Conservation (phyloP, 2,329 filamentous ascomycete genomes). For the Lachnellula hyalina region DNA sequence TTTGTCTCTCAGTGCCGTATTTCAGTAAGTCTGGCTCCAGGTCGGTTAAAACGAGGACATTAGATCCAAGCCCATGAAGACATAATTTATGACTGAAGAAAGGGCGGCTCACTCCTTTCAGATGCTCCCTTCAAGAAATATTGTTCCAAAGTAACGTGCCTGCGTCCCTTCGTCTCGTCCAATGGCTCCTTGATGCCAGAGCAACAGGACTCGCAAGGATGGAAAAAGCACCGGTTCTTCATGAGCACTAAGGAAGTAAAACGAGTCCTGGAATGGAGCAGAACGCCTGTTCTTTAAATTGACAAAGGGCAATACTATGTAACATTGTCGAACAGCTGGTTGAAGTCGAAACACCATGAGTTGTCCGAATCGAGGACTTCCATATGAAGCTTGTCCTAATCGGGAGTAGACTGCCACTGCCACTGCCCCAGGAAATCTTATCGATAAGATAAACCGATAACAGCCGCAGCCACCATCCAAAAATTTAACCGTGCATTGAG, state of each 20-base stretch:
- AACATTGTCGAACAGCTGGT: too few species aligned
- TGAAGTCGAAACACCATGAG: too few species aligned
- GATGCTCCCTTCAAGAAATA: background rate
- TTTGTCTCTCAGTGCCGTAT: background rate
- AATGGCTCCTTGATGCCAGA: too few species aligned
- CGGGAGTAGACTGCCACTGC: too few species aligned
- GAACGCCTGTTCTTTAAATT: too few species aligned
- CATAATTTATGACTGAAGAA: background rate
- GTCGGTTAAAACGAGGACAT: background rate
- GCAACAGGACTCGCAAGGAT: too few species aligned
- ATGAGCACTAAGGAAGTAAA: too few species aligned
- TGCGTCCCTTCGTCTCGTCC: background rate
- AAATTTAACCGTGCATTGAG: background rate
- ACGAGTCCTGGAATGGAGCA: too few species aligned
- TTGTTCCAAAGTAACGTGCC: conserved; percentile 8
- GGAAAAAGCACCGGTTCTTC: too few species aligned
- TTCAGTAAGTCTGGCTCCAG: conserved; percentile 6
- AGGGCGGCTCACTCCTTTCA: conserved; percentile 3
- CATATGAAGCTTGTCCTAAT: too few species aligned
- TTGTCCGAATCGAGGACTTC: too few species aligned
- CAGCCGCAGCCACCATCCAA: background rate
- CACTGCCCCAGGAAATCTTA: background rate
- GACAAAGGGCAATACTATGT: too few species aligned
- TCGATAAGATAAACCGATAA: background rate
- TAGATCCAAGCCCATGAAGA: background rate